A percentile compares a stretch with the other conserved stretches of the same genome.
Evolutionary conservation across 2,329 filamentous ascomycete species (phyloP).

Genomic region (Sphaerulina populicola): DNA sequence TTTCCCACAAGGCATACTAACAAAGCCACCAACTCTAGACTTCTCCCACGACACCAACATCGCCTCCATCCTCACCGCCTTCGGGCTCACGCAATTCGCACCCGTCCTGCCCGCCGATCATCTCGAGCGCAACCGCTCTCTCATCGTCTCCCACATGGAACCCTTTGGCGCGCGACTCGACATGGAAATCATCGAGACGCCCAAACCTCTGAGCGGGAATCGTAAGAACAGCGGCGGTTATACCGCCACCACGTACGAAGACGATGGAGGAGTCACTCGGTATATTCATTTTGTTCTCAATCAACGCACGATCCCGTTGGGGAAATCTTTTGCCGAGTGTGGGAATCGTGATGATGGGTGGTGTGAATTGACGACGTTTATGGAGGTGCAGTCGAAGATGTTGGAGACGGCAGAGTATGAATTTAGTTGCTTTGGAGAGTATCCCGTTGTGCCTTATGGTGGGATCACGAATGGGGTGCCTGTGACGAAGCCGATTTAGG

Average conservation of each 20-base stretch:
- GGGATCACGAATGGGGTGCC: slow-evolving; percentile 46
- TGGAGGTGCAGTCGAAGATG: slow-evolving; percentile 54
- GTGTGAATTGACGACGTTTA: slow-evolving; percentile 64
- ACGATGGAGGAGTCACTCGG: slow-evolving; percentile 44
- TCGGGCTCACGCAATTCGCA: slow-evolving; percentile 62
- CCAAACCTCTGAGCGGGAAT: slow-evolving; percentile 52
- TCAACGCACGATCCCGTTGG: slow-evolving; percentile 58
- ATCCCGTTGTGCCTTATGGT: slow-evolving; percentile 43
- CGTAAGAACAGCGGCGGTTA: slow-evolving; percentile 33
- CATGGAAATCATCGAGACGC: slow-evolving; percentile 64
- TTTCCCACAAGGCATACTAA: neutral
- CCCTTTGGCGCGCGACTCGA: slow-evolving; percentile 66
- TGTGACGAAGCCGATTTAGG: slow-evolving; percentile 3
- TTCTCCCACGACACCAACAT: slow-evolving; percentile 63
- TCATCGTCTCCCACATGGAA: slow-evolving; percentile 59
- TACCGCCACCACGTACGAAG: slow-evolving; percentile 42
- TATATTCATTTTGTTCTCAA: slow-evolving; percentile 70
- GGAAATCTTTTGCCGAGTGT: slow-evolving; percentile 57
- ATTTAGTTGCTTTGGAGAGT: slow-evolving; percentile 57
- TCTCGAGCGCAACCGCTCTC: slow-evolving; percentile 49
- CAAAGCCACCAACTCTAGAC: slow-evolving; percentile 37
- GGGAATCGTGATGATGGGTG: slow-evolving; percentile 62
- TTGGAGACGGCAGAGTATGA: slow-evolving; percentile 49
- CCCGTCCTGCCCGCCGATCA: slow-evolving; percentile 49
- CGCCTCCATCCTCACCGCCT: slow-evolving; percentile 57